Conservation (phyloP, 345 rosid species). For the Pugionium cornutum region DNA sequence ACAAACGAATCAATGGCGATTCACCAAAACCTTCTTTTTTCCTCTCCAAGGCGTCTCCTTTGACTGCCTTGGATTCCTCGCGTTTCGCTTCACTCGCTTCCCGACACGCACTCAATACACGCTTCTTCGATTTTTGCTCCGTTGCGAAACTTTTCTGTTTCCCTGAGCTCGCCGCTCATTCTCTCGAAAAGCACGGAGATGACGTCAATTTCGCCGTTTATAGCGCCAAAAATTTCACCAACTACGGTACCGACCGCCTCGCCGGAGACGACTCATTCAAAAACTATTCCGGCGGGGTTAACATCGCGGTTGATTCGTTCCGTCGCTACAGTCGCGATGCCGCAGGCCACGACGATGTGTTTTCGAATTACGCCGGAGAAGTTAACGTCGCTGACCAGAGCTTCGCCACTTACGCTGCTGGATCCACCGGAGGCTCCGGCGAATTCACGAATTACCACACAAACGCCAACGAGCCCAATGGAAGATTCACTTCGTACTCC, state of each 20-base stretch:
- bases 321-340: slow-evolving; percentile 66
- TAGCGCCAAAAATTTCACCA: slow-evolving; percentile 62
- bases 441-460: slow-evolving; percentile 56
- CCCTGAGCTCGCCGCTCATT: slow-evolving; percentile 49
- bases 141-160: slow-evolving; percentile 83
- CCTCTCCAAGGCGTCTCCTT: slow-evolving; percentile 77
- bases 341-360: slow-evolving; percentile 47
- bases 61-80: slow-evolving; percentile 59
- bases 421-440: slow-evolving; percentile 67
- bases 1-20: slow-evolving; percentile 50
- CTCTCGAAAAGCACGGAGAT: slow-evolving; percentile 41
- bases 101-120: slow-evolving; percentile 51
- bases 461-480: slow-evolving; percentile 63
- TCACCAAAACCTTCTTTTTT: slow-evolving; percentile 61
- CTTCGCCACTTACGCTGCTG: slow-evolving; percentile 68
- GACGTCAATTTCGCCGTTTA: slow-evolving; percentile 59
- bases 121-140: slow-evolving; percentile 64
- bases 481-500: slow-evolving; percentile 60
- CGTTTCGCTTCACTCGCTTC: slow-evolving; percentile 69
- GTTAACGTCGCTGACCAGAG: slow-evolving; percentile 65
- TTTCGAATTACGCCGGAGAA: slow-evolving; percentile 48
- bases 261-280: slow-evolving; percentile 63
- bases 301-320: slow-evolving; percentile 51
- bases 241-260: slow-evolving; percentile 55
- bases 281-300: slow-evolving; percentile 50